Percentiles rank a stretch among this genome's conserved stretches.
phyloP scores from a whole-genome alignment of 1,284 basidiomycete species.

The Ganoderma multipileum region DNA sequence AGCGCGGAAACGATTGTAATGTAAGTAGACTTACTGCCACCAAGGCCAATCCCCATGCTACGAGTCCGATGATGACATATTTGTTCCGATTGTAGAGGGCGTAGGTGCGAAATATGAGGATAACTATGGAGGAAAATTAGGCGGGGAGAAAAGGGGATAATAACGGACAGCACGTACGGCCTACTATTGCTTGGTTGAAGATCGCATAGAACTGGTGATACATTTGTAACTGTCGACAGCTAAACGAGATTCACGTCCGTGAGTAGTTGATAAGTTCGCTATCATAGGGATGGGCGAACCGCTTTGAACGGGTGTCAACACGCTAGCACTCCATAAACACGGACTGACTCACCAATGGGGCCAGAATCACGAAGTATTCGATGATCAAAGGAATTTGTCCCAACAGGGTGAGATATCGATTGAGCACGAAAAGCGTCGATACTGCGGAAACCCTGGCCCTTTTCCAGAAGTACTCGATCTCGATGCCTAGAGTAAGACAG shows the following conservation, averaged over 20 bases:
- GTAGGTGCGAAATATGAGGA: constrained; percentile 28
- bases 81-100: constrained; percentile 31
- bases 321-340: not conserved
- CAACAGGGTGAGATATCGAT: constrained; percentile 27
- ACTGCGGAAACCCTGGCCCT: constrained; percentile 14
- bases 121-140: not conserved
- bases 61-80: constrained; percentile 20
- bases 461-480: constrained; percentile 25
- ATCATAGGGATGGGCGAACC: constrained; percentile 2
- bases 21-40: not conserved
- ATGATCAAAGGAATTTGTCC: constrained; percentile 30
- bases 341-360: constrained; percentile 20
- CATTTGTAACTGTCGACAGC: constrained; percentile 26
- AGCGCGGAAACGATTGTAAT: not conserved
- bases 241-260: not conserved
- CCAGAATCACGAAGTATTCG: constrained; percentile 23
- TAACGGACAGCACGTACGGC: constrained; percentile 6
- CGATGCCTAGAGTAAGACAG: constrained; percentile 12
- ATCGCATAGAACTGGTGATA: constrained; percentile 25
- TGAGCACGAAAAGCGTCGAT: constrained; percentile 29
- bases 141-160: not conserved
- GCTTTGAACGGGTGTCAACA: not conserved
- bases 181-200: constrained; percentile 22
- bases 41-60: not conserved
- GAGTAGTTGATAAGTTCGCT: not conserved